Evolutionary conservation across 306 rosid species (phyloP), one percentile per base, ranked within the genome.

Genomic region (Myrica gale): DNA sequence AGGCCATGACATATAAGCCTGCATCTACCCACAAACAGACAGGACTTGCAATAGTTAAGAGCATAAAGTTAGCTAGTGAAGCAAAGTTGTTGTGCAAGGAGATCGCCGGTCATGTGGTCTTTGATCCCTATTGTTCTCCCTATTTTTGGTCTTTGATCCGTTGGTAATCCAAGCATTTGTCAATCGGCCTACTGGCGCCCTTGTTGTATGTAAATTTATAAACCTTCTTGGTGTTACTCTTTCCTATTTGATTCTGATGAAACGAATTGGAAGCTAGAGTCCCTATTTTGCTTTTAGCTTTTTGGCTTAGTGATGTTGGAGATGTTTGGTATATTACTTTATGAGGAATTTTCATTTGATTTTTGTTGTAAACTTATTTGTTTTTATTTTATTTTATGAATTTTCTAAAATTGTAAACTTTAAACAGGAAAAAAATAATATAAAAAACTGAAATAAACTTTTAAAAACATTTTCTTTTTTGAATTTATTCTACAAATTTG

Each of bases 31-130:
- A 96, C 83, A 84, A 81, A 53, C 84, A 57, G 82, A 96, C 97
- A 65, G 98, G 99, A 58, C 77, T 89, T 57, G 90, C 89, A 37
- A 90, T 90, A 74, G 76, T 84, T 23, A 89, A 81, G 79, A 96
- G 98, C 85, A 74, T 88, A 9, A 81, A 89, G 77, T 78, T 92
- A 71, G 98, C 99, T n/a, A 76, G 85, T 76, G 85, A 88, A 44
- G 77, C 98, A 16, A 96, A 88, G 87, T 79, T 96, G 45, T 66
- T 92, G 53, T 96, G 98, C 56, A 83, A 90, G 78, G 98, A 96
- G 66, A 82, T 88, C 76, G 92, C 93, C 2, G 96, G 98, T 10
- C 93, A 92, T 78, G 75, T 89, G 43, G 99, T 92, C 70, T 90
- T 89, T 86, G 60, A 43, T 58, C 82, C 71, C 81, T 68, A n/a